These are phyloP conservation scores for Peronospora farinosa DNA, from an alignment of 352 stramenopile species.

Conservation along the genomic window DNA sequence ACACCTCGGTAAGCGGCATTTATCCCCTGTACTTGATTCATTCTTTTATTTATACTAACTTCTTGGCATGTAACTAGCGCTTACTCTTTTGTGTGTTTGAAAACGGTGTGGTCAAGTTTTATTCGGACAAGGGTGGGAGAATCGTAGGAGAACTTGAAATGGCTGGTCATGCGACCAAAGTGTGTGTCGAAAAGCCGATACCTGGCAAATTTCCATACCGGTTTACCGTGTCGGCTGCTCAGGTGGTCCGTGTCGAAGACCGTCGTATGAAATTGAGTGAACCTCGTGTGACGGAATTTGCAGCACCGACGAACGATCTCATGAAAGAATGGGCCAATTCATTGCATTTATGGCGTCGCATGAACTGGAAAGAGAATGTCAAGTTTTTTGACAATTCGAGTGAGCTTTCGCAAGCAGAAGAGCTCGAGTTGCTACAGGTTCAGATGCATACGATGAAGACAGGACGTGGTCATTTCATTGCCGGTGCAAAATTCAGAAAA, in stretches of 20 bases:
- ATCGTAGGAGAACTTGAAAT: conserved; percentile 57
- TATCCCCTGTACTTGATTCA: background rate
- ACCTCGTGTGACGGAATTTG: conserved; percentile 55
- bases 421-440: conserved; percentile 48
- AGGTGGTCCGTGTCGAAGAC: conserved; percentile 69
- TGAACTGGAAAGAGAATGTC: conserved; percentile 86
- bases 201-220: conserved; percentile 66
- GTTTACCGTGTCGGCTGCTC: conserved; percentile 59
- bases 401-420: conserved; percentile 48
- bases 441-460: conserved; percentile 58
- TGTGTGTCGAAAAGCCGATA: conserved; percentile 61
- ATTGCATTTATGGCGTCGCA: conserved; percentile 74
- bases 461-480: conserved; percentile 33
- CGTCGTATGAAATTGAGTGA: conserved; percentile 75
- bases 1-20: conserved; percentile 34
- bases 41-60: conserved; percentile 2
- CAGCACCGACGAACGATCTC: conserved; percentile 58
- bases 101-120: conserved; percentile 65
- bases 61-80: conserved; percentile 25
- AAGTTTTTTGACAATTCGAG: conserved; percentile 69
- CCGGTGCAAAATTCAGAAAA: conserved; percentile 41
- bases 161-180: conserved; percentile 66
- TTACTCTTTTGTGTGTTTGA: conserved; percentile 75
- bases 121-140: conserved; percentile 65
- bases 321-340: conserved; percentile 86